Base-by-base conservation (phyloP, 805 yeast species). In the Komagataella mondaviorum region DNA sequence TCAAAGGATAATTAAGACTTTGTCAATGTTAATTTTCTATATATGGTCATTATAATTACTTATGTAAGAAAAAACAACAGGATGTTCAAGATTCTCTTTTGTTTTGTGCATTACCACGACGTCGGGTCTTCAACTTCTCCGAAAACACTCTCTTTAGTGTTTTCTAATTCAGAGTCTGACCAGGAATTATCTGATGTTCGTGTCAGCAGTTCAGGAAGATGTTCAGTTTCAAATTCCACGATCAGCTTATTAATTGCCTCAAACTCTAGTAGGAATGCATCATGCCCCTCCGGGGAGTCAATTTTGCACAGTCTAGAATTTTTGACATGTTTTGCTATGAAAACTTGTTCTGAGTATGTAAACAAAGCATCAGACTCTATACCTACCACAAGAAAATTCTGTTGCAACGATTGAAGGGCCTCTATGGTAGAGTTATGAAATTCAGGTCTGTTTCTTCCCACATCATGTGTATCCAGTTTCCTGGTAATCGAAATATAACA, bases 61-160 rank as follows among this genome's bases (percentile, higher is more conserved):
- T 30, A 56, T 57, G 10, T 23, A 23, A 2, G 50, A 49, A 7
- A 57, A 47, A 30, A 30, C 14, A 10, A 14, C 39, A 10, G 5
- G 39, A 30, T 12, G 39, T 20, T 4, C n/a, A 30, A 10, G 8
- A n/a, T n/a, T n/a, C n/a, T n/a, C 14, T 30, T 30, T 30, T 30
- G 14, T 14, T 10, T 30, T 30, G 39, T 30, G 4, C 14, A 12
- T 62, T 65, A 91, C 99, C 99, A 91, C 55, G 83, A 86, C 30
- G 98, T 88, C 49, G 93, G 90, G 62, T 86, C 90, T 62, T 86
- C 95, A n/a, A 96, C 95, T 66, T 91, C 99, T 1, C 98, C 97
- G 63, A 91, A 90, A 10, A 89, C 83, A 47, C 85, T 77, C 48
- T 82, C 80, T 52, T 76, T 77, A 22, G 47, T 51, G 14, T 77